Conservation (phyloP, 257 asterid species). For the Schizonepeta tenuifolia region DNA sequence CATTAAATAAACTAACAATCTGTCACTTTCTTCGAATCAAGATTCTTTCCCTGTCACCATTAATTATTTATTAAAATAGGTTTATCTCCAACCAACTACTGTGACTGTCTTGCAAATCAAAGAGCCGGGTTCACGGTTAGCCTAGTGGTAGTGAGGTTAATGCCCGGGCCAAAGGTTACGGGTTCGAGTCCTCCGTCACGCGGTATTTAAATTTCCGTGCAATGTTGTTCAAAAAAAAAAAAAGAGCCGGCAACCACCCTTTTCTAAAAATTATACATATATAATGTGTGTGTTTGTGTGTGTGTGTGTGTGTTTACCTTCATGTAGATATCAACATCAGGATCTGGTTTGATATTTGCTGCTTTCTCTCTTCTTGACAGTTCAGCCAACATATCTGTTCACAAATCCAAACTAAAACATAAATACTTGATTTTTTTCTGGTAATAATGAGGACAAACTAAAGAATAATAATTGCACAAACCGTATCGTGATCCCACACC, state of each 20-base stretch:
- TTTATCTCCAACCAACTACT: slow-evolving; percentile 20
- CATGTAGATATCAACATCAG: slow-evolving; percentile 57
- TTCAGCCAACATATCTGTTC: slow-evolving; percentile 73
- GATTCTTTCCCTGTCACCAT: background rate
- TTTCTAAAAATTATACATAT: background rate
- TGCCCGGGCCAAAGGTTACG: no score
- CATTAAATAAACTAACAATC: background rate
- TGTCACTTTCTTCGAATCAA: slow-evolving; percentile 5
- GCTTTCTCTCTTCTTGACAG: slow-evolving; percentile 57
- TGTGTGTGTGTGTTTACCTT: slow-evolving; percentile 40
- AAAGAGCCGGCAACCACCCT: slow-evolving; percentile 11
- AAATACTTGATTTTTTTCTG: background rate
- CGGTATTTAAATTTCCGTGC: no score
- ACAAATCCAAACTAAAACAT: background rate
- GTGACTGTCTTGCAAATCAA: background rate
- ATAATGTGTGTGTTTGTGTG: background rate
- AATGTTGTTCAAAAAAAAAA: no score
- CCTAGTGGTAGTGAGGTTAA: no score
- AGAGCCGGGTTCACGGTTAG: no score
- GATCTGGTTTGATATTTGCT: slow-evolving; percentile 59
- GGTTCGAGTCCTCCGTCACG: no score
- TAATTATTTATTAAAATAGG: background rate
- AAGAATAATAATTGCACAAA: slow-evolving; percentile 24
- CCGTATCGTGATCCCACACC: slow-evolving; percentile 74
- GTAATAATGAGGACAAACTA: background rate